Conservation (phyloP, 23 red algal species). For the Pyropia yezoensis region DNA sequence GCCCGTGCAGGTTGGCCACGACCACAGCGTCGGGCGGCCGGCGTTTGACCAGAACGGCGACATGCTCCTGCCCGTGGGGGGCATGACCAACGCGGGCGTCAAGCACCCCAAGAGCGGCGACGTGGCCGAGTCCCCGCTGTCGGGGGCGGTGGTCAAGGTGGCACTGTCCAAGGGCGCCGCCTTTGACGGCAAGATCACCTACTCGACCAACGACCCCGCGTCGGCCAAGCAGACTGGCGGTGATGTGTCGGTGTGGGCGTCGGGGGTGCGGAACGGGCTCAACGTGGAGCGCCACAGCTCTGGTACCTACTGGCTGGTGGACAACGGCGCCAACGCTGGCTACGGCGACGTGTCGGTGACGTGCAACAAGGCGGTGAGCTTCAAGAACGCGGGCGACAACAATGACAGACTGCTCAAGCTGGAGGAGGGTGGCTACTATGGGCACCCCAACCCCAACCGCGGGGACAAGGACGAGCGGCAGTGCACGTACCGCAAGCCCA, state of each 20-base stretch:
- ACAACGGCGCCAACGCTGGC: constrained; percentile 44
- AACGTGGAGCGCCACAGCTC: constrained; percentile 21
- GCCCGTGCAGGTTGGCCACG: constrained; percentile 40
- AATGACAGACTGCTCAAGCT: constrained; percentile 34
- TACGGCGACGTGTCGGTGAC: constrained; percentile 45
- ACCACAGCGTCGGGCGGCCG: constrained; percentile 47
- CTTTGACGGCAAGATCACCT: constrained; percentile 44
- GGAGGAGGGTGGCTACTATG: constrained; percentile 35
- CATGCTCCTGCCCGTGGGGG: constrained; percentile 28
- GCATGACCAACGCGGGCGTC: constrained; percentile 47
- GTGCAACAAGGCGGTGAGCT: constrained; percentile 17
- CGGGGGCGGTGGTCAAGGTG: constrained; percentile 21
- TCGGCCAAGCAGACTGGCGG: constrained; percentile 31
- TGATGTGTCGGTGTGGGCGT: constrained; percentile 21
- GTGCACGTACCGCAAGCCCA: constrained; percentile 29
- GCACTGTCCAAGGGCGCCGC: constrained; percentile 9
- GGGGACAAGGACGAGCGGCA: background rate
- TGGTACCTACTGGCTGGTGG: constrained; percentile 29
- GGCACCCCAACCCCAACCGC: constrained; percentile 57
- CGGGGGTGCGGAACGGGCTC: constrained; percentile 43
- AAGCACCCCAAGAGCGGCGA: constrained; percentile 22
- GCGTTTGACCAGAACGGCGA: constrained; percentile 37
- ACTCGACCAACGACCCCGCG: constrained; percentile 29
- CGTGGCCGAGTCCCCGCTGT: constrained; percentile 30
- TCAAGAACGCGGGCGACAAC: constrained; percentile 10